Evolutionary conservation across 1,284 basidiomycete species (phyloP), one percentile per base, ranked within the genome.

Genomic region (Ceratobasidium theobromae): DNA sequence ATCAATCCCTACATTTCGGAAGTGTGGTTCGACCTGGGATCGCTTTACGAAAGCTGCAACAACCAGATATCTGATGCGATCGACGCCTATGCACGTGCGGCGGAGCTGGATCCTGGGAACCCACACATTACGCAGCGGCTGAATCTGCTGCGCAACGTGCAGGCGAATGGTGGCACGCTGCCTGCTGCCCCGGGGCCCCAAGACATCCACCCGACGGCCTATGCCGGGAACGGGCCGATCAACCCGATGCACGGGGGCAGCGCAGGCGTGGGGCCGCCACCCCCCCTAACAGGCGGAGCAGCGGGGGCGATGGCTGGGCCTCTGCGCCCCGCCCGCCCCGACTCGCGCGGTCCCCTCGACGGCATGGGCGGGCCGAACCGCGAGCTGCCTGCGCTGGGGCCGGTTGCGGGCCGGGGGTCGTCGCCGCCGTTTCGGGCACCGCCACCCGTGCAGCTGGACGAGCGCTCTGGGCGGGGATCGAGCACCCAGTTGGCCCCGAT

Each of bases 1-100:
- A 95, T 99, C 78, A 98, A 99, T 75, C 96, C 96, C 0, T 99
- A 97, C 82, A 98, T 99, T 71, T 95, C 93, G 54, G 96, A 99
- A 77, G 96, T 99, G 2, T 99, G 97, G 96, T 98, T 95, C 78
- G 95, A 99, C 78, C 86, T 99, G 27, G 97, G 96, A 52, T 93
- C 89, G 70, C 81, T 99, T 0, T 99, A 99, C 76, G 96, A 99
- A 78, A 92, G 90, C 70, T 99, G 96, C 83, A 99, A 99, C 80
- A 98, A 99, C 76, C 97, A 99, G 78, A 95, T 98, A 74, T 89
- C 91, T 49, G 97, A 99, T 74, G 96, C 97, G 32, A 98, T 99
- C 74, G 96, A 99, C 72, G 96, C 97, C 0, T 99, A 99, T 74
- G 91, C 91, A 6, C 85, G 94, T 21, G 95, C 95, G 0, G 86